Base-by-base conservation (phyloP, 768 basidiomycete genomes). In the Kwoniella sp. region DNA sequence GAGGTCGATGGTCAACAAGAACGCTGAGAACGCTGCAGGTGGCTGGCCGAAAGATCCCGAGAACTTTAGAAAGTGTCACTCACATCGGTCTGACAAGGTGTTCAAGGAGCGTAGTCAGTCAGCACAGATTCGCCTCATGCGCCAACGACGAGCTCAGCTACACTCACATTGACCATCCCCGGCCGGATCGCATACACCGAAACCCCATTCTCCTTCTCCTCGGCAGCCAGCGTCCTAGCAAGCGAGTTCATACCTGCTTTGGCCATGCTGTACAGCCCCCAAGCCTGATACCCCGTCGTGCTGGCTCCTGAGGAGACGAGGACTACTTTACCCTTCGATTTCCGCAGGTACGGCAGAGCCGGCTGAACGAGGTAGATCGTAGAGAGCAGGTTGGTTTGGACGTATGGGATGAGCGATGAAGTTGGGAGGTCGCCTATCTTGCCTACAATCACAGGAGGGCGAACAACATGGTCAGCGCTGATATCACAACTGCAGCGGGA, bases 201-300 rank as follows among this genome's bases (percentile, higher is more conserved):
- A 38, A 96, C 82, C 34, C 73, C 73, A 60, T 66, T 53, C 28
- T 84, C 82, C n/a, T 86, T 86, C 78, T 96, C 93, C 78, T 96
- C 94, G 71, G 86, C 86, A 20, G 88, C 90, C 22, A 95, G 82
- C 0, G 92, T 95, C 79, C 93, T 92, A 38, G 87, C 88, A 48
- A 96, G 82, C 23, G 89, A 89, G 79, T 94, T 96, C 87, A 93
- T 84, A 1, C 92, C 92, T 0, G 94, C 92, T 79, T 97, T 94
- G 63, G 86, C 84, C 12, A 93, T 89, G 66, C 86, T 90, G 79
- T 82, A 82, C 31, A 79, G 66, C 0, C 87, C 91, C 91, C 91
- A 95, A 2, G 87, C 89, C 5, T 86, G 79, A 0, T 79, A 84
- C 17, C 85, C 86, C 56, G 88, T 87, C 17, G 85, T 84, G 9